Base-by-base conservation (phyloP, 1,284 basidiomycete species). In the Xerocomus minutiporus region DNA sequence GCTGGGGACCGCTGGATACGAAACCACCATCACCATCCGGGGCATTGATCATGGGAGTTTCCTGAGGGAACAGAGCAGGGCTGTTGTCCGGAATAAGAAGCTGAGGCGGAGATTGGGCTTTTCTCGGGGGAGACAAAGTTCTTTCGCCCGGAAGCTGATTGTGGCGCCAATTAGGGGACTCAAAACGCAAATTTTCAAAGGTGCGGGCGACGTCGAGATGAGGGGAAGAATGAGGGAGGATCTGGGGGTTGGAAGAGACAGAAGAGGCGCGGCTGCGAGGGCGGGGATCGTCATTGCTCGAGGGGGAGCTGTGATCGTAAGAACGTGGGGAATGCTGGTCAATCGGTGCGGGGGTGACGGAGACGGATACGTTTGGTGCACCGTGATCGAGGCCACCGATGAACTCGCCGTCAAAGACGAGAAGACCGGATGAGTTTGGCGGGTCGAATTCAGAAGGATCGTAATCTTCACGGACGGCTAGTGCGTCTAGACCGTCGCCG, bases 401-500 rank as follows among this genome's bases (percentile, higher is more conserved):
- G 62, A 76, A 82, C 26, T 75, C 74, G 58, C 68, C 64, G 65
- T 82, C 77, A 62, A 86, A 83, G 72, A 85, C 78, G 43, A 87
- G 72, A 13, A 85, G 72, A 11, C 73, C 69, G 25, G 70, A 61
- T 2, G 75, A 69, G 52, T 74, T 69, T 17, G 83, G 82, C 11
- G 71, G 64, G 72, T 89, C 86, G 74, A 80, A 88, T 50, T 85
- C 81, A 41, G 75, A 67, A 5, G 84, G 85, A 65, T 87, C 81
- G 77, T 88, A 88, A 26, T 80, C 79, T 45, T 76, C 72, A 9
- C 63, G 63, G 53, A 61, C 59, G 46, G 66, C 58, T 44, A 73
- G 62, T 44, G 59, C 64, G 32, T 71, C 68, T 29, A 66, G 64
- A 11, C 70, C 68, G 48, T 72, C 72, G 2, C 74, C 71, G 20